Base-by-base conservation (phyloP, 208 protist genomes). In the Leishmania major region DNA sequence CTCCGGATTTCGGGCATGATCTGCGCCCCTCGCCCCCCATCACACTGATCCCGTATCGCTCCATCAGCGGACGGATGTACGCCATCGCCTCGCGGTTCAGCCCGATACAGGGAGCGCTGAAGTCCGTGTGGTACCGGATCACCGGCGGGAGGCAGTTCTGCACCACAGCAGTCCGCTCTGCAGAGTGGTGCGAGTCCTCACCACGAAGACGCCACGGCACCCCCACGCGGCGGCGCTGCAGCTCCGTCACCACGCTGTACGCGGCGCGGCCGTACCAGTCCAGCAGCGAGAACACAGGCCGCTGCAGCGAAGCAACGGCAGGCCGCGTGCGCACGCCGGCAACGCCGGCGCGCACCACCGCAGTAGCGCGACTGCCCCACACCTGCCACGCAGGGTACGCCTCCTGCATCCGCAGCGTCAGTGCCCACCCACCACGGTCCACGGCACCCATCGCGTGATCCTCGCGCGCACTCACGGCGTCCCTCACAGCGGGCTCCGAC, bases 61-160 rank as follows among this genome's bases (percentile, higher is more conserved):
- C 89, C 72, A 80, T 78, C 35, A 92, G 75, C 28, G 86, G 80
- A 3, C 86, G 84, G 43, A 92, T 71, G 72, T 92, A 92, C 0
- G 79, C 79, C 31, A 78, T 83, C 49, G 81, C 75, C 84, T 92
- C 86, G 7, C 51, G 66, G 51, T 67, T 84, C 11, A 92, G 79
- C 19, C 88, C 88, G 66, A 83, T 85, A 69, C 84, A 92, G 7
- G 43, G 45, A 19, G 80, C 83, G 8, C 0, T 0, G n/a, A 40
- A 66, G 60, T 66, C 60, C 3, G n/a, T 66, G 60, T 37, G 13
- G 60, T 66, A 66, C 60, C n/a, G 11, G 1, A 66, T 66, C n/a
- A 66, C 11, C 60, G 86, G 83, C 3, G 88, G 75, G 4, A 81
- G 57, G 51, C 62, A 25, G 25, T 45, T 40, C 43, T 31, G 11